Base-by-base conservation (phyloP, 495 filamentous ascomycete genomes). In the Penicillium coffeae region DNA sequence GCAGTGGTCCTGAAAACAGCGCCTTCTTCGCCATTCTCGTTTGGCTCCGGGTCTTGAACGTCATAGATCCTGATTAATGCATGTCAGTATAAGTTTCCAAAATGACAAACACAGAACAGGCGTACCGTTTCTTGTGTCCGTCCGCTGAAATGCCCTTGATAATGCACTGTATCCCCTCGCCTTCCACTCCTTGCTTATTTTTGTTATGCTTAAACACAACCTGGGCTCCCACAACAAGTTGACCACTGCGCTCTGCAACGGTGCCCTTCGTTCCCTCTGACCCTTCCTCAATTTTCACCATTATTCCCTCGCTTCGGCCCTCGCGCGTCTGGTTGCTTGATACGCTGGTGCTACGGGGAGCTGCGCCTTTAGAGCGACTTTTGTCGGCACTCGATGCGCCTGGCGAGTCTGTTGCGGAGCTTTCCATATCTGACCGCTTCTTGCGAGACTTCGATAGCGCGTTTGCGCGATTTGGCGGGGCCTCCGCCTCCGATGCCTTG, bases 11-110 rank as follows among this genome's bases (percentile, higher is more conserved):
- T 84, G 59, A 88, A 94, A 46, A 89, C 81, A 32, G 83, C 80
- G 0, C 79, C 78, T 40, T 87, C 80, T 42, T 85, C 80, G 25
- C 80, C 83, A 33, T 82, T 85, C 39, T 90, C 79, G 52, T 95
- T 90, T 1, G 90, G 88, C 61, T 95, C 92, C 3, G 88, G 84
- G 60, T 99, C 94, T 63, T 94, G 87, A 18, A 99, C 91, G 63
- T 92, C 89, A 71, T 96, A 98, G 50, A 90, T 52, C 1, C 51
- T 58, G 37, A 12, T 13, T 3, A 48, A 21, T 18, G 25, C 21
- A 18, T 41, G 21, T 21, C 22, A 27, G 22, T 32, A 15, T 21
- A 32, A 13, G 4, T 15, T 27, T 14, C 22, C 21, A 12, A 20
- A 16, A 36, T 9, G 1, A 15, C 8, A 9, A 16, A 45, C 33